Conservation (phyloP, 441 rosid species). For the Croton laevigatus region DNA sequence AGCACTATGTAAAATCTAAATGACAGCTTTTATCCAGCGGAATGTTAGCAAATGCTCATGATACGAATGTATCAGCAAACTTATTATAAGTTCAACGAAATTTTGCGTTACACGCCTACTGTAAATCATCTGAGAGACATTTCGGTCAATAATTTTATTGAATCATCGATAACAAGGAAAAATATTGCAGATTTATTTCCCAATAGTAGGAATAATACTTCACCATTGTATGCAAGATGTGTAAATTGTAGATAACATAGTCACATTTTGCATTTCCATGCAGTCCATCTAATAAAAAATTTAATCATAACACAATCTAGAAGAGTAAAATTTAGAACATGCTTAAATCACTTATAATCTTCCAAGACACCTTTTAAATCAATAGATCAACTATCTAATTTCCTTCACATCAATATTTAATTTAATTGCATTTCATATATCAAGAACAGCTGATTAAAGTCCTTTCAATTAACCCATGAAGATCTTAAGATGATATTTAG, state of each 20-base stretch:
- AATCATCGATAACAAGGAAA: background rate
- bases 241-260: background rate
- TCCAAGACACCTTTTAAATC: background rate
- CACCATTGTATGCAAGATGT: background rate
- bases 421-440: background rate
- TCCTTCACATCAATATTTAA: background rate
- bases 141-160: too few relatives aligned
- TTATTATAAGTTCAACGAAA: background rate
- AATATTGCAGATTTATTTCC: background rate
- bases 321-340: background rate
- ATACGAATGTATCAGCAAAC: slow-evolving; percentile 4
- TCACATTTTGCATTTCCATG: background rate
- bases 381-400: background rate
- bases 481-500: background rate
- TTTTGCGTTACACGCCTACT: background rate
- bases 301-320: background rate
- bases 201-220: background rate
- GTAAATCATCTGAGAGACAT: background rate
- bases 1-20: slow-evolving; percentile 16
- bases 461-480: background rate
- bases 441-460: background rate
- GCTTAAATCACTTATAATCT: background rate
- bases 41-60: background rate
- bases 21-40: slow-evolving; percentile 9
- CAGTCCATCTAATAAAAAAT: background rate